phyloP scores from a whole-genome alignment of 2,329 filamentous ascomycete genomes.

The Trichophyton benhamiae region DNA sequence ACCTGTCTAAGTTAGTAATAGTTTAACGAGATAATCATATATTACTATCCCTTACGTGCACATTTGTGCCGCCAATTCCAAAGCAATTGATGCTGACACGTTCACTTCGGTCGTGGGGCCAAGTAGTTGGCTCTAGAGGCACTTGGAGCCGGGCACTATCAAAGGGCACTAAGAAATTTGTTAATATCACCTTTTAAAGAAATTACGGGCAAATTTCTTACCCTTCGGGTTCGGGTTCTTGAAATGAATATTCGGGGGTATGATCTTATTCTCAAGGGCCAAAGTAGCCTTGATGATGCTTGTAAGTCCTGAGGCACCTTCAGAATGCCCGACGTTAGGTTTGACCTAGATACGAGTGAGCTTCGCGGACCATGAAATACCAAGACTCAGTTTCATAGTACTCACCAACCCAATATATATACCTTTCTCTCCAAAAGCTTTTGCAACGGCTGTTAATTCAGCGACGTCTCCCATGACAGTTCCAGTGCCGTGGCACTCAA shows the following conservation, averaged over 20 bases:
- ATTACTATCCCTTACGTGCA: slow-evolving; percentile 2
- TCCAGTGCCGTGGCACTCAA: background rate
- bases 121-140: slow-evolving; percentile 11
- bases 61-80: slow-evolving; percentile 13
- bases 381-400: background rate
- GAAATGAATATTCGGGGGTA: slow-evolving; percentile 17
- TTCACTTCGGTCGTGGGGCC: slow-evolving; percentile 15
- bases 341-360: slow-evolving; percentile 13
- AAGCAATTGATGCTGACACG: slow-evolving; percentile 17
- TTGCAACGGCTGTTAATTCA: background rate
- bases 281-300: slow-evolving; percentile 20
- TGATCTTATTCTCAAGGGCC: slow-evolving; percentile 19
- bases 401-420: background rate
- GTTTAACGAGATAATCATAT: background rate
- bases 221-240: background rate
- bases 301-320: slow-evolving; percentile 20
- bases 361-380: background rate
- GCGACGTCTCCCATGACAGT: background rate
- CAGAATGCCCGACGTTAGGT: slow-evolving; percentile 21
- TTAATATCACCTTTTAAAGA: background rate
- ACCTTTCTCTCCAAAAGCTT: background rate
- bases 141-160: slow-evolving; percentile 4
- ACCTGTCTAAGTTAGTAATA: background rate
- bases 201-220: background rate
- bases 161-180: background rate